Percentiles rank a stretch among this genome's conserved stretches.
phyloP scores from a whole-genome alignment of 352 stramenopile genomes.

The Elongisporangium prolatum region DNA sequence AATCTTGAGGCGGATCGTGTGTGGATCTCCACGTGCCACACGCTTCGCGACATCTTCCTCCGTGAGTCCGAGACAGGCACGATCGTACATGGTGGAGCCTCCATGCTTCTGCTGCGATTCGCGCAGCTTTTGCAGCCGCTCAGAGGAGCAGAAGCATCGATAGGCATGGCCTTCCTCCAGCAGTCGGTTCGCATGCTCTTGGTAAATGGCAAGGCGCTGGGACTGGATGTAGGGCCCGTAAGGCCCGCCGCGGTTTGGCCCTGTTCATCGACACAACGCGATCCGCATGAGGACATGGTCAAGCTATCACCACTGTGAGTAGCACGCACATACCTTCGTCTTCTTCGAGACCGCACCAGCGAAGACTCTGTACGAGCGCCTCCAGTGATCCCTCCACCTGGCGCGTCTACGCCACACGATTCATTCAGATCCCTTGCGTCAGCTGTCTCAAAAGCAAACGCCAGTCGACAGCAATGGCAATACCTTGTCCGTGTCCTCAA shows the following conservation, averaged over 20 bases:
- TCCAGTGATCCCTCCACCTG: constrained; percentile 85
- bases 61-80: constrained; percentile 92
- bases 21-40: constrained; percentile 80
- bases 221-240: constrained; percentile 97
- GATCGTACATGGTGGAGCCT: constrained; percentile 97
- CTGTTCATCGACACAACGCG: constrained; percentile 15
- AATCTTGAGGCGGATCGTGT: constrained; percentile 96
- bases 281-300: neutral
- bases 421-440: constrained; percentile 2
- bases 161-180: constrained; percentile 93
- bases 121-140: constrained; percentile 91
- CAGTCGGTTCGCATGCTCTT: constrained; percentile 85
- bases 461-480: neutral
- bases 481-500: constrained; percentile 92
- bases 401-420: constrained; percentile 38
- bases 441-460: neutral
- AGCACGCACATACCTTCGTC: constrained; percentile 85
- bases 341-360: constrained; percentile 95
- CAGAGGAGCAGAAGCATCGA: constrained; percentile 95
- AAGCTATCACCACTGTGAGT: neutral
- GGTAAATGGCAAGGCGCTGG: constrained; percentile 93
- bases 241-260: constrained; percentile 84
- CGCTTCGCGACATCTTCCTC: constrained; percentile 86
- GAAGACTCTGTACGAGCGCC: constrained; percentile 81
- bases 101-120: constrained; percentile 88